Percentiles rank a stretch among this genome's conserved stretches.
These are phyloP conservation scores for Tilletia walkeri DNA, from an alignment of 1,284 basidiomycete genomes.

Conservation along the genomic window DNA sequence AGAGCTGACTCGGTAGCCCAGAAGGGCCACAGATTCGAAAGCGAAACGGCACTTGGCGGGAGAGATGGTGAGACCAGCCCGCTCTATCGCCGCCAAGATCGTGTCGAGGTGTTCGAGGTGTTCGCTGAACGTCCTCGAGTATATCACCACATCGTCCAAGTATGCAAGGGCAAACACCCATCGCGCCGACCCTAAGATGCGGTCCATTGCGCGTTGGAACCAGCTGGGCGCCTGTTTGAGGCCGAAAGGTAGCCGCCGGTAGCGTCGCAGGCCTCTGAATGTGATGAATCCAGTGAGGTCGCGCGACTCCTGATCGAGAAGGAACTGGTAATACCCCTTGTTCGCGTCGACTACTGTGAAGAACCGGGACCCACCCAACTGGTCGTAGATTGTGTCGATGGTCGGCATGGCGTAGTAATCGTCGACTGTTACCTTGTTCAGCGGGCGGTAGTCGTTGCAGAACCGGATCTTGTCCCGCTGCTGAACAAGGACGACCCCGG, in stretches of 20 bases:
- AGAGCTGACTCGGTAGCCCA: background rate
- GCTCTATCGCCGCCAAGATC: background rate
- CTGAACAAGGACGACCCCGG: constrained; percentile 55
- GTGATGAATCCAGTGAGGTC: constrained; percentile 58
- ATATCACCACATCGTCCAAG: constrained; percentile 58
- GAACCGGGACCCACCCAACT: constrained; percentile 48
- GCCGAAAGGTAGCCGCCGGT: constrained; percentile 59
- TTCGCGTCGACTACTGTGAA: constrained; percentile 57
- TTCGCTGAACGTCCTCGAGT: background rate
- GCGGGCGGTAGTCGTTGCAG: constrained; percentile 55
- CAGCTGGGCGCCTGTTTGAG: constrained; percentile 58
- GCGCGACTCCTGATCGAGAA: constrained; percentile 49
- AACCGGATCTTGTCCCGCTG: constrained; percentile 52
- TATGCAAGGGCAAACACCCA: constrained; percentile 62
- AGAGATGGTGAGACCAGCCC: background rate
- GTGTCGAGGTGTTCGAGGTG: background rate
- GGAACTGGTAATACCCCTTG: constrained; percentile 58
- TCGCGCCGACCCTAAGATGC: constrained; percentile 56
- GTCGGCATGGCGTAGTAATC: constrained; percentile 59
- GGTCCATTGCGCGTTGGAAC: constrained; percentile 59
- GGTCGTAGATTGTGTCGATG: constrained; percentile 57
- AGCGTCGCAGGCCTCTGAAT: constrained; percentile 58
- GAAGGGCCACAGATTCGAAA: background rate
- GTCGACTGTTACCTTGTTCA: constrained; percentile 55
- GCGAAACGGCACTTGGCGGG: background rate